Evolutionary conservation across 2,329 filamentous ascomycete species (phyloP).

Genomic region (Fusarium haematococcum): DNA sequence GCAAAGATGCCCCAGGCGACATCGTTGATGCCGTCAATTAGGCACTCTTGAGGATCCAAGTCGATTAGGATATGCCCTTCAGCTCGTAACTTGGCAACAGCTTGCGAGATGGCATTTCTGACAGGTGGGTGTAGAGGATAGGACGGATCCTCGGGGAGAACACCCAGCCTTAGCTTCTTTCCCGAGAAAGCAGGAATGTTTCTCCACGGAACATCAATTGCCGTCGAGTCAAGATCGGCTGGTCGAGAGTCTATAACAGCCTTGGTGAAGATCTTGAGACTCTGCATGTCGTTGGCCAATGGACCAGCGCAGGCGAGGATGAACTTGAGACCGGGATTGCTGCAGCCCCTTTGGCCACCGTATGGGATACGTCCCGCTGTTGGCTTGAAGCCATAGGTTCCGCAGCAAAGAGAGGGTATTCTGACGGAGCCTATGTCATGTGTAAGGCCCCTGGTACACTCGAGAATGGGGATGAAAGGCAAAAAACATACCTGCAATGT

Average conservation of each 20-base stretch:
- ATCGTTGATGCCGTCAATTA: conserved; percentile 11
- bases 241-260: conserved; percentile 4
- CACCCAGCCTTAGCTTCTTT: conserved; percentile 9
- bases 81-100: neutral
- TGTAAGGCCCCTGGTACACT: neutral
- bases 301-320: conserved; percentile 14
- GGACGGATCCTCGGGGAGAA: conserved; percentile 8
- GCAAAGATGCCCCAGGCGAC: conserved; percentile 11
- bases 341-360: conserved; percentile 4
- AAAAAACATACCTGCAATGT: conserved; percentile 43
- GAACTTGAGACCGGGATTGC: conserved; percentile 4
- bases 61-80: conserved; percentile 13
- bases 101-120: conserved; percentile 3
- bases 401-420: conserved; percentile 41
- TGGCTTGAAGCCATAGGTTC: conserved; percentile 26
- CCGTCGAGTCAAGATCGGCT: neutral
- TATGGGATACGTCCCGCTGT: conserved; percentile 17
- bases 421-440: conserved; percentile 37
- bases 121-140: conserved; percentile 23
- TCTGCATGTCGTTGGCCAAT: conserved; percentile 18
- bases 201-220: conserved; percentile 23
- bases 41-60: conserved; percentile 3
- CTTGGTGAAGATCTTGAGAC: conserved; percentile 9
- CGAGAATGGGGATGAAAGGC: neutral
- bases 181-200: neutral